phyloP scores from a whole-genome alignment of 257 asterid species.

The Coffea eugenioides region DNA sequence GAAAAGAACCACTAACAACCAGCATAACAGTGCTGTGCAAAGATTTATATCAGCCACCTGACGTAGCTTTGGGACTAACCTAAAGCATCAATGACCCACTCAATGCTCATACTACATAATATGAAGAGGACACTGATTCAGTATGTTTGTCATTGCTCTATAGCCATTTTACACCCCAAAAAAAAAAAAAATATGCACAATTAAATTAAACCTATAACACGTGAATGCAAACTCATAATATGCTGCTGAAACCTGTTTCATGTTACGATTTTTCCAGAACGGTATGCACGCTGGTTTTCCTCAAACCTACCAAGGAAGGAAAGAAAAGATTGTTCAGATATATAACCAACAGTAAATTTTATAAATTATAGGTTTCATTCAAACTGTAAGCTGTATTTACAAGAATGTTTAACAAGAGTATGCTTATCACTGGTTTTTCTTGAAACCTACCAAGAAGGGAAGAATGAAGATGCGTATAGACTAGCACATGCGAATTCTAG shows the following conservation, averaged over 20 bases:
- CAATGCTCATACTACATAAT: not conserved
- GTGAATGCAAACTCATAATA: not conserved
- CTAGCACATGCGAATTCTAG: not conserved
- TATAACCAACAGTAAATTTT: not conserved
- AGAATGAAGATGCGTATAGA: not conserved
- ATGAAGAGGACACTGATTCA: not conserved
- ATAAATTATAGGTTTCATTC: not conserved
- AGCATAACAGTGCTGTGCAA: too few relatives aligned
- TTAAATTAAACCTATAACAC: not conserved
- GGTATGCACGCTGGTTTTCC: not conserved
- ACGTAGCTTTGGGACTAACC: too few relatives aligned
- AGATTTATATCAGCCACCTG: too few relatives aligned
- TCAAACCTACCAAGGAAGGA: constrained; percentile 2
- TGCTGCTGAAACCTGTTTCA: not conserved
- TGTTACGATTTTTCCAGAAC: constrained; percentile 4
- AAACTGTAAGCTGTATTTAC: not conserved
- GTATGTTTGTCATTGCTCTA: not conserved
- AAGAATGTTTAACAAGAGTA: not conserved
- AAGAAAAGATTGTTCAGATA: not conserved
- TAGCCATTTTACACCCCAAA: not conserved
- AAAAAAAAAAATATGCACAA: not conserved
- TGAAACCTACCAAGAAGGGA: constrained; percentile 6
- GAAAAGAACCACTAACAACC: too few relatives aligned
- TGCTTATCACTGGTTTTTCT: constrained; percentile 1
- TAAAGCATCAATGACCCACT: too few relatives aligned